Percentiles rank a stretch among this genome's conserved stretches.
These are phyloP conservation scores for Thinopyrum elongatum DNA, from an alignment of 176 grass and related monocot species.

Conservation along the genomic window DNA sequence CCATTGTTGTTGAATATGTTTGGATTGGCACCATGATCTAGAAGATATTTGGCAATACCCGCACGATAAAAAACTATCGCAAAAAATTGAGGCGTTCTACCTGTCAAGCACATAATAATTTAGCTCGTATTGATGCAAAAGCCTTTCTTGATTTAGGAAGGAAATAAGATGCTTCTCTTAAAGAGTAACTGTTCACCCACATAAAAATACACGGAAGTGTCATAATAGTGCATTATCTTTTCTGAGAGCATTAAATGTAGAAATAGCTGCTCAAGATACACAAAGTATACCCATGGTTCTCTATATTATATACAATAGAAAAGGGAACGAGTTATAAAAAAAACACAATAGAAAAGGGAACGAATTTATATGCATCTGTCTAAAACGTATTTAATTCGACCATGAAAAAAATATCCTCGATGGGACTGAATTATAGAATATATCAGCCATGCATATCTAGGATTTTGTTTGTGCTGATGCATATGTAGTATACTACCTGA, in stretches of 20 bases:
- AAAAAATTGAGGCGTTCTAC: constrained; percentile 21
- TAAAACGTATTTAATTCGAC: neutral
- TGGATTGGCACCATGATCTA: constrained; percentile 27
- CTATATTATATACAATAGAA: neutral
- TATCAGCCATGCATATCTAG: neutral
- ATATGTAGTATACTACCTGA: neutral
- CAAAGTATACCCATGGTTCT: neutral
- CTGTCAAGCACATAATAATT: constrained; percentile 13
- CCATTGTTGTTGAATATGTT: constrained; percentile 7
- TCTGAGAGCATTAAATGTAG: neutral
- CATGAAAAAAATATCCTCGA: neutral
- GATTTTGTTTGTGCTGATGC: neutral
- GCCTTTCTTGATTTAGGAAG: neutral
- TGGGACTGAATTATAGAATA: neutral
- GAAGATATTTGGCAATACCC: constrained; percentile 20
- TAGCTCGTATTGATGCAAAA: neutral
- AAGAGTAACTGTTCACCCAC: neutral
- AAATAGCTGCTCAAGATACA: neutral
- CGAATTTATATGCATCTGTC: neutral
- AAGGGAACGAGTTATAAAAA: neutral
- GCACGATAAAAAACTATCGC: neutral
- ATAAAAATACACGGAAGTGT: neutral
- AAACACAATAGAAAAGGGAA: no score
- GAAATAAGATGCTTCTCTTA: neutral
- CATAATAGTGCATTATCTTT: neutral